Base-by-base conservation (phyloP, 2,329 filamentous ascomycete genomes). In the Helotiales sp. region DNA sequence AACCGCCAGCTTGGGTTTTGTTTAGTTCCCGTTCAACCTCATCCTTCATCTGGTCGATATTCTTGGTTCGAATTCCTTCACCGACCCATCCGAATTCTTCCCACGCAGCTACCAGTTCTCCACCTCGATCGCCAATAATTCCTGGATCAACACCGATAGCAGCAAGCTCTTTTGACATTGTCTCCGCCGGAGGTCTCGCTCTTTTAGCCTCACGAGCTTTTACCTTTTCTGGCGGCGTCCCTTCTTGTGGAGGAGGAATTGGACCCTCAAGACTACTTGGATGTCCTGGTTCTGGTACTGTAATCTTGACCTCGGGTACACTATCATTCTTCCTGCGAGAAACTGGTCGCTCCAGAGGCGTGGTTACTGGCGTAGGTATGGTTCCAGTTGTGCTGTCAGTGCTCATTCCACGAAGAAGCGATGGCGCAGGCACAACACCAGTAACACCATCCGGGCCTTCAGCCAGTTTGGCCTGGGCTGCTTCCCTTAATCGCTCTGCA, bases 41-140 rank as follows among this genome's bases (percentile, higher is more conserved):
- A 13, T 87, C 83, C 80, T 94, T 93, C 76, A 97, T 85, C 61
- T 92, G 89, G 60, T 96, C 92, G 63, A 95, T 89, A 68, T 88
- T 91, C 71, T 91, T 89, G 54, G 88, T 84, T 62, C 92, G 89
- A 78, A 93, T 89, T 70, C 92, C 86, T 58, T 90, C 89, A 57
- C 91, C 92, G 24, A 93, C 89, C 93, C 93, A 97, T 37, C 93
- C 93, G 77, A 97, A 92, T 76, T 96, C 93, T 70, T 93, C 90
- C 37, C 97, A 84, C 79, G 93, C 89, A 69, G 89, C 87, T 65
- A 95, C 90, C 74, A 97, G 95, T 63, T 97, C 93, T 6, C 89
- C 84, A 6, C 92, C 92, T 69, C 89, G 87, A 60, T 88, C 90
- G 74, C 93, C 91, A 61, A 97, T 81, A n/a, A 97, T 79, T 17